Percentiles rank a stretch among this genome's conserved stretches.
Evolutionary conservation across 352 stramenopile genomes (phyloP).

Genomic region (Pythium sp.): DNA sequence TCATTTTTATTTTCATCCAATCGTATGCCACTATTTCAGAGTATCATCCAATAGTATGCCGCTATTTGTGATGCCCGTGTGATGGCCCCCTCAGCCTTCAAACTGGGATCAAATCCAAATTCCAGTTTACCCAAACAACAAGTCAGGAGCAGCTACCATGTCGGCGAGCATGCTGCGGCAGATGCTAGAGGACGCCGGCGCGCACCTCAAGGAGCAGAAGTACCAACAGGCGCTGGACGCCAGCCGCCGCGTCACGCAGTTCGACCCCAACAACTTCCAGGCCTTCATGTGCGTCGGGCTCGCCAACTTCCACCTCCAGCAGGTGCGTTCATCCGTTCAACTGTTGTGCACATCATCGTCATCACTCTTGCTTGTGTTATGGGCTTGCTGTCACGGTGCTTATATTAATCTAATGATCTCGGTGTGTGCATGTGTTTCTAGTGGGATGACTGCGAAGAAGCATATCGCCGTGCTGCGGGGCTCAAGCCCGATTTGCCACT

Average conservation of each 20-base stretch:
- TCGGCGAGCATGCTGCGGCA: constrained; percentile 65
- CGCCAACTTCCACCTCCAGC: constrained; percentile 67
- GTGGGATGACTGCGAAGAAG: constrained; percentile 70
- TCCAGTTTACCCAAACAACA: neutral
- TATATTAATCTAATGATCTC: neutral
- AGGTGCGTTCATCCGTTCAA: constrained; percentile 29
- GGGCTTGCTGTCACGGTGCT: neutral
- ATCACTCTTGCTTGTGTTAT: neutral
- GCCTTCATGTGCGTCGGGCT: constrained; percentile 80
- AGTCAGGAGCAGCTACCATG: constrained; percentile 26
- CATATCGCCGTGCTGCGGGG: constrained; percentile 57
- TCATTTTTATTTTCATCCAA: neutral
- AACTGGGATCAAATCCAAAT: neutral
- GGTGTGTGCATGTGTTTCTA: constrained; percentile 17
- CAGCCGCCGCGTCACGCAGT: constrained; percentile 67
- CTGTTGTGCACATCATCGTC: neutral
- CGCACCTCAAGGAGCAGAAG: constrained; percentile 65
- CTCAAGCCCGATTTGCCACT: constrained; percentile 72
- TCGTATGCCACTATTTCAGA: neutral
- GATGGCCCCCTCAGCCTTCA: too few relatives aligned
- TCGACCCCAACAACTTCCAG: constrained; percentile 80
- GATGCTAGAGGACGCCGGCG: constrained; percentile 76
- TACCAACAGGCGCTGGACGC: constrained; percentile 72
- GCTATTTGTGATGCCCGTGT: neutral
- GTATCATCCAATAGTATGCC: neutral